phyloP scores from a whole-genome alignment of 2,329 filamentous ascomycete species.

The Emericellopsis atlantica region DNA sequence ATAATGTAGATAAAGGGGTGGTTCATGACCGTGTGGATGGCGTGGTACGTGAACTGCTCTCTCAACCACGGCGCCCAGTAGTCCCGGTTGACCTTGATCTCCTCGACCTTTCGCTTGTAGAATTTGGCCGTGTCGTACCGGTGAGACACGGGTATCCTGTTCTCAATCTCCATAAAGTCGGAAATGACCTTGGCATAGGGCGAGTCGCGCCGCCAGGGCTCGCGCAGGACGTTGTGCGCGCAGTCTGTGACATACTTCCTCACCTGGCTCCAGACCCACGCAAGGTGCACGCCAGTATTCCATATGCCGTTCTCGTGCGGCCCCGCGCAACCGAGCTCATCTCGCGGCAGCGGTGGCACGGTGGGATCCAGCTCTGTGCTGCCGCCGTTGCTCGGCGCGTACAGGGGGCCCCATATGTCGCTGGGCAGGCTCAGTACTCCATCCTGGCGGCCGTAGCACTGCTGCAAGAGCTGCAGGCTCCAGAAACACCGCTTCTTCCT shows the following conservation, averaged over 20 bases:
- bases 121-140: constrained; percentile 40
- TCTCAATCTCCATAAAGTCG: constrained; percentile 37
- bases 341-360: constrained; percentile 27
- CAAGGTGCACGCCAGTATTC: constrained; percentile 34
- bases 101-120: constrained; percentile 32
- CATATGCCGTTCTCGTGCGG: constrained; percentile 32
- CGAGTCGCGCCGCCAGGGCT: constrained; percentile 38
- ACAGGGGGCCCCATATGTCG: constrained; percentile 25
- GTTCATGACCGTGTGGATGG: constrained; percentile 35
- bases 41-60: constrained; percentile 39
- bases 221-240: constrained; percentile 29
- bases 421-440: constrained; percentile 27
- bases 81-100: constrained; percentile 27
- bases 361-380: constrained; percentile 15
- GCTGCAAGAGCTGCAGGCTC: constrained; percentile 36
- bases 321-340: constrained; percentile 27
- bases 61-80: constrained; percentile 41
- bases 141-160: constrained; percentile 33
- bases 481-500: constrained; percentile 37
- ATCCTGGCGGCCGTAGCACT: constrained; percentile 32
- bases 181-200: constrained; percentile 36
- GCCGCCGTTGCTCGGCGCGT: constrained; percentile 10
- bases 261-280: constrained; percentile 37
- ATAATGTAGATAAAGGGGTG: constrained; percentile 41
- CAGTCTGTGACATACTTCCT: constrained; percentile 34